Conservation (phyloP, 768 basidiomycete genomes). For the Kwoniella sp. region DNA sequence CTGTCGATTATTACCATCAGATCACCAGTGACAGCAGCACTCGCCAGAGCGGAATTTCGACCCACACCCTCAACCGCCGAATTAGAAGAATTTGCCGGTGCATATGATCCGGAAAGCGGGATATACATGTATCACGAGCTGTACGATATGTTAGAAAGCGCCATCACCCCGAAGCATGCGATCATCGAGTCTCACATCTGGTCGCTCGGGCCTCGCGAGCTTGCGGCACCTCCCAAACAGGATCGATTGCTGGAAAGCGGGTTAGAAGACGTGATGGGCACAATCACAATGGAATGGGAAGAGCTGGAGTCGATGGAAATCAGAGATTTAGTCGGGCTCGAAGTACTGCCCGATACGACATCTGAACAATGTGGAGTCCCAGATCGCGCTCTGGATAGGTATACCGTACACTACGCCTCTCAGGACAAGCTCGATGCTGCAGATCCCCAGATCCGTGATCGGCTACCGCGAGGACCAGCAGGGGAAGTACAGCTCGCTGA, state of each 20-base stretch:
- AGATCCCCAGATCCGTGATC: not conserved
- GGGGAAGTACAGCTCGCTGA: not conserved
- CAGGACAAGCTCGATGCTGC: not conserved
- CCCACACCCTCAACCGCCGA: not conserved
- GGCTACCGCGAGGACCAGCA: not conserved
- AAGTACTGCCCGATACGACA: not conserved
- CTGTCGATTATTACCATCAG: not conserved
- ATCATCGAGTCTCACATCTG: not conserved
- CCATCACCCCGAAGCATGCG: not conserved
- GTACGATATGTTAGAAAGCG: not conserved
- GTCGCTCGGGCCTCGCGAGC: not conserved
- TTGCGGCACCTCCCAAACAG: not conserved
- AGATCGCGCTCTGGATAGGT: not conserved
- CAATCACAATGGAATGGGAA: not conserved
- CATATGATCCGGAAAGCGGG: not conserved
- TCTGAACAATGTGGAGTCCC: not conserved
- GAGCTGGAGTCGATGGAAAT: not conserved
- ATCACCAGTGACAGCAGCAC: not conserved
- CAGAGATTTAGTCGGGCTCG: not conserved
- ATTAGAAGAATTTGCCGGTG: not conserved
- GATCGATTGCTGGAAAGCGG: not conserved
- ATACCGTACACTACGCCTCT: not conserved
- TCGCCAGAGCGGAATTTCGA: not conserved
- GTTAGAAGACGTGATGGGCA: not conserved
- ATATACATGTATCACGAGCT: not conserved